Evolutionary conservation across 2,329 filamentous ascomycete species (phyloP), one percentile per base, ranked within the genome.

Genomic region (Verticillium alfalfae): DNA sequence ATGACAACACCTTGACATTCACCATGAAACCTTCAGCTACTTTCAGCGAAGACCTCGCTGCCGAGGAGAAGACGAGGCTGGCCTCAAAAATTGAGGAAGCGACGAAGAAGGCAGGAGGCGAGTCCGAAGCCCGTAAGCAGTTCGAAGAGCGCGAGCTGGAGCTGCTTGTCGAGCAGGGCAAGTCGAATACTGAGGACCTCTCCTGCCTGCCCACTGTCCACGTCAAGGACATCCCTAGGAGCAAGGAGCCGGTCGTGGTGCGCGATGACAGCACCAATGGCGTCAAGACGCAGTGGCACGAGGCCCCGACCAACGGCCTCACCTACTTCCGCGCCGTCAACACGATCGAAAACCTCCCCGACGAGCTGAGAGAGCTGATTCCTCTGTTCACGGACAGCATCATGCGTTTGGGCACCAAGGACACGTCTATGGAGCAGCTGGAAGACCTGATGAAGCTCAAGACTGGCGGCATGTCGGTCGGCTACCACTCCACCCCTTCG

Each of bases 381-480:
- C 95, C 95, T 0, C 79, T 99, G 0, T 98, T 98, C 72, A 93
- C 91, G 15, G 93, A 97, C 71, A 88, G 91, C 41, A 88, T 99
- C 64, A 95, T 97, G 90, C 89, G 95, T 22, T 84, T 99, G 9
- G 95, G 95, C 15, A 99, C 94, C 2, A 90, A 90, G 68, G 85
- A 88, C 63, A 91, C 91, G 82, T 88, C 88, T 0, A 97, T 97
- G 90, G 95, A 97, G 73, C 88, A 97, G 73, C 85, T 98, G 59
- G 95, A 99, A 75, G 95, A 98, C 70, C 77, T 93, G 61, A 97
- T 99, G 74, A 98, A 98, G 75, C 83, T 98, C 36, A 96, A 96
- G 78, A 98, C 95, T 1, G 95, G 95, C 22, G 95, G 95, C 10
- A 85, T 99, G 41, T 91, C 88, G 2, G 88, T 96, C 16, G 88